A percentile compares a stretch with the other conserved stretches of the same genome.
Conservation (phyloP, 106 monocot genomes). For the Allium cepa region DNA sequence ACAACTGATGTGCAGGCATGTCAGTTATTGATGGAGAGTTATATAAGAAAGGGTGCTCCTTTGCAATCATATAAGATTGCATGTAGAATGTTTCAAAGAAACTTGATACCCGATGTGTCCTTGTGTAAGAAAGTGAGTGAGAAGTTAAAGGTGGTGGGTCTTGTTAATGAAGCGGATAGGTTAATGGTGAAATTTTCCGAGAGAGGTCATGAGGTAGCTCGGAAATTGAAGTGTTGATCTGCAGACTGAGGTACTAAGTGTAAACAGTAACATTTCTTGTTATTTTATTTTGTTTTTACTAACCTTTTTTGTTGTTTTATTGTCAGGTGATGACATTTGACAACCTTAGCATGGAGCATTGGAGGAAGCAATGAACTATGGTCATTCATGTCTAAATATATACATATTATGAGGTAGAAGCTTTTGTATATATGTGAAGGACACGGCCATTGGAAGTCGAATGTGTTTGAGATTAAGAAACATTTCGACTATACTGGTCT, state of each 20-base stretch:
- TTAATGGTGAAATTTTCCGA: slow-evolving; percentile 66
- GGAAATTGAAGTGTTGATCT: slow-evolving; percentile 4
- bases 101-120: slow-evolving; percentile 68
- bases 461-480: too few relatives aligned
- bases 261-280: too few relatives aligned
- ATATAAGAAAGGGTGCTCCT: slow-evolving; percentile 35
- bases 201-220: slow-evolving; percentile 48
- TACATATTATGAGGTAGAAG: too few relatives aligned
- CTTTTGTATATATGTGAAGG: too few relatives aligned
- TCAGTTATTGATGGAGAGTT: slow-evolving; percentile 57
- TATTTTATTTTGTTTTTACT: too few relatives aligned
- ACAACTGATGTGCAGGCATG: slow-evolving; percentile 62
- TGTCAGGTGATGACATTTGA: too few relatives aligned
- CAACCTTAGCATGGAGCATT: too few relatives aligned
- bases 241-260: background rate
- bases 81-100: slow-evolving; percentile 80
- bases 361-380: too few relatives aligned
- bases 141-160: slow-evolving; percentile 34
- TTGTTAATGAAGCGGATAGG: slow-evolving; percentile 32
- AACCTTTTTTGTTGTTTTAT: too few relatives aligned
- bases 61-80: slow-evolving; percentile 77
- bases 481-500: too few relatives aligned
- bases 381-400: too few relatives aligned
- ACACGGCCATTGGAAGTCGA: too few relatives aligned
- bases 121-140: slow-evolving; percentile 59